Evolutionary conservation across 225 moss, liverwort and hornwort species (phyloP).

Genomic region (Rhytidiadelphus loreus): DNA sequence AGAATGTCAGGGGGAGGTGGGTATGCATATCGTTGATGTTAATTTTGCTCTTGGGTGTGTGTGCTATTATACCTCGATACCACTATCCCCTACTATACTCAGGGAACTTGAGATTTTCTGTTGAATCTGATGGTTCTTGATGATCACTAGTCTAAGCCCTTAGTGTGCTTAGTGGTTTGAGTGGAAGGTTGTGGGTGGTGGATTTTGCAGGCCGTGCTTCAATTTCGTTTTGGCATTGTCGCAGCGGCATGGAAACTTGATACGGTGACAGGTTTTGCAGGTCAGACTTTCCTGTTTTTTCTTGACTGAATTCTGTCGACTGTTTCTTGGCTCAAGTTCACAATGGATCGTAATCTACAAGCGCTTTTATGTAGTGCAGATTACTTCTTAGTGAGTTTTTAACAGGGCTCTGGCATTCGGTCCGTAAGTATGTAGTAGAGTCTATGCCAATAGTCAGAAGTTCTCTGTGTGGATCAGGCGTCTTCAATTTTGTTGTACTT

Average conservation of each 20-base stretch:
- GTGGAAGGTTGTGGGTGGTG: not conserved
- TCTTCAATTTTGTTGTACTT: conserved; percentile 55
- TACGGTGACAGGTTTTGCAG: conserved; percentile 71
- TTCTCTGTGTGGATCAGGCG: conserved; percentile 15
- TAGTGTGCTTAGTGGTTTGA: not conserved
- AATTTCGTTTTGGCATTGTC: conserved; percentile 48
- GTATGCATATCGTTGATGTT: not conserved
- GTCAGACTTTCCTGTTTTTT: not conserved
- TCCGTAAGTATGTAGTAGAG: not conserved
- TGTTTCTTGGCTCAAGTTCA: not conserved
- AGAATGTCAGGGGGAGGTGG: not conserved
- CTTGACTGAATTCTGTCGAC: not conserved
- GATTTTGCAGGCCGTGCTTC: conserved; percentile 36
- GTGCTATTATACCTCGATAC: not conserved
- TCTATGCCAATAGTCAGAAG: not conserved
- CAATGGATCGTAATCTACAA: not conserved
- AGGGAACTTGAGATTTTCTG: not conserved
- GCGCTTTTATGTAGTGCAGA: not conserved
- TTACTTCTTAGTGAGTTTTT: not conserved
- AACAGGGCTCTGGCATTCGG: not conserved
- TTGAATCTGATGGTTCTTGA: not conserved
- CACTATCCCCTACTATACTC: not conserved
- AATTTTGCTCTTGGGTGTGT: not conserved
- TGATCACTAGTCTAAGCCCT: not conserved
- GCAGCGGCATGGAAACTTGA: conserved; percentile 53